A percentile compares a stretch with the other conserved stretches of the same genome.
Evolutionary conservation across 2,329 filamentous ascomycete species (phyloP).

Genomic region (Ascochyta rabiei): DNA sequence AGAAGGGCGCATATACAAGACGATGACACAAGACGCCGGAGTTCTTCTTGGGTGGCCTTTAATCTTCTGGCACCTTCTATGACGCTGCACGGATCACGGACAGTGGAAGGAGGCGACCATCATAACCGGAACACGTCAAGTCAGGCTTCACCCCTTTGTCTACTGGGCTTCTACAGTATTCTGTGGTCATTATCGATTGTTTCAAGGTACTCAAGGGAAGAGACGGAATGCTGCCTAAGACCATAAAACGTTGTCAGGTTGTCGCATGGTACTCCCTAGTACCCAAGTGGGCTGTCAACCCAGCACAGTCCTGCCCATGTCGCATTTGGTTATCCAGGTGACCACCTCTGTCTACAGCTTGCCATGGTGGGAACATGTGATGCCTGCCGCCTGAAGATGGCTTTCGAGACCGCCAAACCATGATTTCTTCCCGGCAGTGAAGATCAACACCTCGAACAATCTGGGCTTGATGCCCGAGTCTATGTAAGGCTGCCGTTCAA

Average conservation of each 20-base stretch:
- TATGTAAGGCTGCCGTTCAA: constrained; percentile 5
- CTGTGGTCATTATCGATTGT: background rate
- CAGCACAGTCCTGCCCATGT: background rate
- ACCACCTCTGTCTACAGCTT: background rate
- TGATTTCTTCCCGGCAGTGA: background rate
- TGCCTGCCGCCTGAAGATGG: background rate
- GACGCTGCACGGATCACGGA: constrained; percentile 17
- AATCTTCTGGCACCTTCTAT: constrained; percentile 16
- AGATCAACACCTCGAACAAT: background rate
- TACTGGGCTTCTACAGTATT: background rate
- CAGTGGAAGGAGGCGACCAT: constrained; percentile 1
- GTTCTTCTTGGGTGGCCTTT: background rate
- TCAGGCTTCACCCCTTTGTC: constrained; percentile 10
- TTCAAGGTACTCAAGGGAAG: background rate
- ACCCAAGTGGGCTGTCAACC: constrained; percentile 3
- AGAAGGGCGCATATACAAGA: constrained; percentile 3
- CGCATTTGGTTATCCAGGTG: background rate
- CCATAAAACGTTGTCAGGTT: background rate
- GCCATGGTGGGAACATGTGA: constrained; percentile 1
- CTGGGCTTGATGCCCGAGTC: constrained; percentile 8
- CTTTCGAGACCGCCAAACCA: background rate
- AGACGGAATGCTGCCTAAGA: constrained; percentile 10
- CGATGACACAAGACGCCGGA: background rate
- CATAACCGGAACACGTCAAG: constrained; percentile 14
- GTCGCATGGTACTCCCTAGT: background rate